These are phyloP conservation scores for Aspergillus calidoustus DNA, from an alignment of 2,329 filamentous ascomycete species.

Conservation along the genomic window DNA sequence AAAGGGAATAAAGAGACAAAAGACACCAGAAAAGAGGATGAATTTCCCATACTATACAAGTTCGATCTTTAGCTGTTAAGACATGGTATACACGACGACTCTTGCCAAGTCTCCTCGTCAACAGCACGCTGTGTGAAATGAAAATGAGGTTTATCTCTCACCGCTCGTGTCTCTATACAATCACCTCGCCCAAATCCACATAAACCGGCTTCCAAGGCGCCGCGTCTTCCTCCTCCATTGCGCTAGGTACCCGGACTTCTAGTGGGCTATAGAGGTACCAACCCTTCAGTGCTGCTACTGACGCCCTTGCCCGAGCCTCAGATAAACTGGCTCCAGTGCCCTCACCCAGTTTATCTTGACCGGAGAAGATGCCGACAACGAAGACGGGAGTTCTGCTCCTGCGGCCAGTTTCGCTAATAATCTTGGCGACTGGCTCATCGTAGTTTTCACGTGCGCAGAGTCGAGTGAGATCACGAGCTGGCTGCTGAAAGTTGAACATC, in stretches of 20 bases:
- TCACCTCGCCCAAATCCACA: constrained; percentile 73
- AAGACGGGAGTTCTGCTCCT: constrained; percentile 84
- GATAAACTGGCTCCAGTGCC: constrained; percentile 79
- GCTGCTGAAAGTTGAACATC: constrained; percentile 83
- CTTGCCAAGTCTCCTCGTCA: constrained; percentile 15
- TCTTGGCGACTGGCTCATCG: constrained; percentile 80
- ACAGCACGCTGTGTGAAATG: constrained; percentile 20
- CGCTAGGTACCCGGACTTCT: constrained; percentile 69
- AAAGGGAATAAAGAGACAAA: constrained; percentile 20
- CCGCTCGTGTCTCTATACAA: constrained; percentile 48
- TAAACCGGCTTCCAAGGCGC: constrained; percentile 69
- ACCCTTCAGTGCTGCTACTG: constrained; percentile 82
- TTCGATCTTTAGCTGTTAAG: constrained; percentile 39
- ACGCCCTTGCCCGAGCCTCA: constrained; percentile 76
- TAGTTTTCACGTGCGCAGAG: constrained; percentile 90
- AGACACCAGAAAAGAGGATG: constrained; percentile 40
- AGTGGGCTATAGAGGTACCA: constrained; percentile 95
- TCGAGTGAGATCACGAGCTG: constrained; percentile 79
- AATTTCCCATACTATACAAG: constrained; percentile 47
- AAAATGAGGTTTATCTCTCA: constrained; percentile 23
- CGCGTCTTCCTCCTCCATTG: constrained; percentile 66
- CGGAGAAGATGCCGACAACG: constrained; percentile 92
- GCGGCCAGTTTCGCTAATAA: constrained; percentile 90
- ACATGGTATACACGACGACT: constrained; percentile 29
- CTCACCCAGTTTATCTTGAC: constrained; percentile 88